Percentiles rank a stretch among this genome's conserved stretches.
These are phyloP conservation scores for Neofusicoccum parvum DNA, from an alignment of 2,329 filamentous ascomycete species.

Conservation along the genomic window DNA sequence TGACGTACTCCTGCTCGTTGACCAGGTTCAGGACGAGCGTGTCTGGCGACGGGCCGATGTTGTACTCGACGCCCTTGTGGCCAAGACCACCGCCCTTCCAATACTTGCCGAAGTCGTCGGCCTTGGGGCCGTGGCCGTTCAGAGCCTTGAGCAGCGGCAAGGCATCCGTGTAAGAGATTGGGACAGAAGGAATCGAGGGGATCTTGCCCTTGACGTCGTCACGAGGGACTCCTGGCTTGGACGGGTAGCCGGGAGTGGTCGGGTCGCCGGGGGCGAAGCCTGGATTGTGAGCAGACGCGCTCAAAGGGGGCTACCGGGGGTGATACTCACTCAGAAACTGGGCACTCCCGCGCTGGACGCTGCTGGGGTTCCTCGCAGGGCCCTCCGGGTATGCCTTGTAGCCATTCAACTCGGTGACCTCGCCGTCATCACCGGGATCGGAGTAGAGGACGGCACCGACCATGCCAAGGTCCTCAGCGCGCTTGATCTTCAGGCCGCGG, in stretches of 20 bases:
- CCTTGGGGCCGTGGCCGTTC: conserved; percentile 82
- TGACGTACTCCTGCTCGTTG: conserved; percentile 54
- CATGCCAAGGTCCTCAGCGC: conserved; percentile 88
- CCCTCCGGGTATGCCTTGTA: conserved; percentile 79
- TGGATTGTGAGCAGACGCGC: conserved; percentile 28
- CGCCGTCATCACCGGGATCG: conserved; percentile 87
- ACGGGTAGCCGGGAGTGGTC: conserved; percentile 91
- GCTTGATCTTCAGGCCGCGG: conserved; percentile 88
- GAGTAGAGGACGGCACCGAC: conserved; percentile 81
- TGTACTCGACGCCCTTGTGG: conserved; percentile 83
- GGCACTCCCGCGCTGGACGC: conserved; percentile 85
- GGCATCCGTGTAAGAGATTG: conserved; percentile 85
- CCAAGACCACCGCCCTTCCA: conserved; percentile 75
- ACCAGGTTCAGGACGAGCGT: conserved; percentile 57
- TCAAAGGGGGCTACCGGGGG: background rate
- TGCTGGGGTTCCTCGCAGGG: conserved; percentile 82
- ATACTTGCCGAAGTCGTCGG: conserved; percentile 69
- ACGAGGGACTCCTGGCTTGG: conserved; percentile 83
- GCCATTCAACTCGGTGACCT: conserved; percentile 79
- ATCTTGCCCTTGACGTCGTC: conserved; percentile 69
- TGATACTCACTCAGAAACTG: conserved; percentile 55
- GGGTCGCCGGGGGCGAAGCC: conserved; percentile 70
- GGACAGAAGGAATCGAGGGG: conserved; percentile 85
- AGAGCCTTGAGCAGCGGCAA: conserved; percentile 85
- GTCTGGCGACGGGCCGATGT: conserved; percentile 79